Percentiles rank a stretch among this genome's conserved stretches.
These are phyloP conservation scores for Verticillium dahliae DNA, from an alignment of 2,329 filamentous ascomycete species.

Conservation along the genomic window DNA sequence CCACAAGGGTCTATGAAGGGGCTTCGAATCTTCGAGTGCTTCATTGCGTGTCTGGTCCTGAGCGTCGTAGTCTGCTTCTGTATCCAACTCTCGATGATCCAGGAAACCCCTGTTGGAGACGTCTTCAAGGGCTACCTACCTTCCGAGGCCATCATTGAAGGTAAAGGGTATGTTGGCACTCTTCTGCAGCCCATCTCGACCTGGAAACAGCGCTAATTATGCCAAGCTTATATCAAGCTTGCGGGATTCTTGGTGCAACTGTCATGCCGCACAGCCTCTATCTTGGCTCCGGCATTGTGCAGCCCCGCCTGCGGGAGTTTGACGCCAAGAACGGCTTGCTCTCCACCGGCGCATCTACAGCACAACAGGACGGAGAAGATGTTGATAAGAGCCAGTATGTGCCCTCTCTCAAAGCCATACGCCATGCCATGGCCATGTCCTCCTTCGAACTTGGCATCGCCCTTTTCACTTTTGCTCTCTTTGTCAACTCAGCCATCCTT, in stretches of 20 bases:
- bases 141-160: constrained; percentile 50
- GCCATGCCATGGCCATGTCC: constrained; percentile 66
- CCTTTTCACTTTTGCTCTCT: constrained; percentile 76
- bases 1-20: constrained; percentile 53
- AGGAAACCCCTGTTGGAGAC: constrained; percentile 45
- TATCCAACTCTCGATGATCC: constrained; percentile 59
- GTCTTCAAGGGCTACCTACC: constrained; percentile 62
- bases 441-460: constrained; percentile 64
- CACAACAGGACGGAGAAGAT: constrained; percentile 14
- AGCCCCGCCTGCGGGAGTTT: constrained; percentile 59
- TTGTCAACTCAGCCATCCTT: constrained; percentile 77
- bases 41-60: constrained; percentile 58
- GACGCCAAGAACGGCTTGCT: constrained; percentile 51
- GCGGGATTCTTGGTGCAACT: constrained; percentile 71
- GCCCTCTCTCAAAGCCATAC: constrained; percentile 67
- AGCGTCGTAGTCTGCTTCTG: constrained; percentile 66
- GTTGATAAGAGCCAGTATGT: constrained; percentile 54
- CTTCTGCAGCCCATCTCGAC: neutral
- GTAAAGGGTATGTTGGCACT: constrained; percentile 31
- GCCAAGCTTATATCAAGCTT: constrained; percentile 56
- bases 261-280: constrained; percentile 67
- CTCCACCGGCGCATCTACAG: constrained; percentile 28
- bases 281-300: constrained; percentile 63
- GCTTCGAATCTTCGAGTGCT: constrained; percentile 56
- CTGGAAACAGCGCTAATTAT: constrained; percentile 2